Percentiles rank a stretch among this genome's conserved stretches.
Evolutionary conservation across 2,329 filamentous ascomycete species (phyloP).

Genomic region (Clonostachys sp.): DNA sequence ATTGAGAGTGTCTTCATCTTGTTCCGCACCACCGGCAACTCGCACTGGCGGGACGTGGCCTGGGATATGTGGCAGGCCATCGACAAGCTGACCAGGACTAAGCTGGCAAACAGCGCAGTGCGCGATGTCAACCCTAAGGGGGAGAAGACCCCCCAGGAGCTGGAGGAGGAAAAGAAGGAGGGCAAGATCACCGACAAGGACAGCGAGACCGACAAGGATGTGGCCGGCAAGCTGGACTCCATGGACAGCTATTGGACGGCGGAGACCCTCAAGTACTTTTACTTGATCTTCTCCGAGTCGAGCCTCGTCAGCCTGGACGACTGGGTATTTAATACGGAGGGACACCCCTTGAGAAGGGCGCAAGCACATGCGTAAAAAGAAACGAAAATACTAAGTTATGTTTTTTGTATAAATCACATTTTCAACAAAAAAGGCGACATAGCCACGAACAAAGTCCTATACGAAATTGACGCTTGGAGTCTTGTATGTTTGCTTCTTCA

Average conservation of each 20-base stretch:
- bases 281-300: conserved; percentile 63
- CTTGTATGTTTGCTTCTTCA: no score
- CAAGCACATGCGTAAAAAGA: no score
- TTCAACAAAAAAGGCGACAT: no score
- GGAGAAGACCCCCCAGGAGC: neutral
- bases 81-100: conserved; percentile 37
- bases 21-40: conserved; percentile 44
- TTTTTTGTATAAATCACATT: no score
- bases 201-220: neutral
- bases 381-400: no score
- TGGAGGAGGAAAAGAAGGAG: neutral
- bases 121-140: conserved; percentile 22
- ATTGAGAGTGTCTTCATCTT: conserved; percentile 49
- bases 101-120: conserved; percentile 44
- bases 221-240: neutral
- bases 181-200: no score
- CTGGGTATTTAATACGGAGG: conserved; percentile 56
- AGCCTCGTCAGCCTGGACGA: conserved; percentile 63
- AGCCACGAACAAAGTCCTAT: no score
- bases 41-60: conserved; percentile 39
- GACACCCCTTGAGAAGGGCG: conserved; percentile 28
- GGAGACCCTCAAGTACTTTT: conserved; percentile 74
- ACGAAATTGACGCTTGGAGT: no score
- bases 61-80: conserved; percentile 51
- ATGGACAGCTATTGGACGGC: conserved; percentile 65